Evolutionary conservation across 371 early-diverging fungal genomes (phyloP).

Genomic region (Choanephora cucurbitarum): DNA sequence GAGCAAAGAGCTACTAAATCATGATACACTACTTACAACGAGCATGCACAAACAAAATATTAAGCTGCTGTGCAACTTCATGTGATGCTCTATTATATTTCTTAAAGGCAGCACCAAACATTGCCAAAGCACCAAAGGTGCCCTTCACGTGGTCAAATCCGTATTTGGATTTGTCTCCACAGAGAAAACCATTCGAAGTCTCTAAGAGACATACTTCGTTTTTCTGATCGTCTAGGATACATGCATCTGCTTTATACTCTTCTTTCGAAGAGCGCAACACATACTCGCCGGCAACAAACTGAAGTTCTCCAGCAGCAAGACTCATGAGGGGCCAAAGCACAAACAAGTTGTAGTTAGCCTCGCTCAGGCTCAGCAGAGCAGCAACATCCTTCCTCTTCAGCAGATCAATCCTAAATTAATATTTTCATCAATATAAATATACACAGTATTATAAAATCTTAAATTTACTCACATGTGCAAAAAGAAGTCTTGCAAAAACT

Average conservation of each 20-base stretch:
- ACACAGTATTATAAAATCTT: background rate
- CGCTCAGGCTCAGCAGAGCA: slow-evolving; percentile 1
- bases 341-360: slow-evolving; percentile 14
- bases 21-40: slow-evolving; percentile 14
- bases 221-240: slow-evolving; percentile 7
- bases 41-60: slow-evolving; percentile 12
- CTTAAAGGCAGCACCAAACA: slow-evolving; percentile 12
- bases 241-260: slow-evolving; percentile 16
- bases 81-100: slow-evolving; percentile 7
- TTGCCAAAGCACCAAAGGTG: slow-evolving; percentile 7
- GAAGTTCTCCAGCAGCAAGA: slow-evolving; percentile 11
- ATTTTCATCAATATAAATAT: background rate
- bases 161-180: slow-evolving; percentile 10
- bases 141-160: slow-evolving; percentile 16
- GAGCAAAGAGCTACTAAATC: slow-evolving; percentile 7
- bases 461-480: background rate
- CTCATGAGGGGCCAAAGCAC: slow-evolving; percentile 14
- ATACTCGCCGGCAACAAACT: slow-evolving; percentile 14
- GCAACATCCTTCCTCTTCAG: background rate
- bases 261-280: slow-evolving; percentile 12
- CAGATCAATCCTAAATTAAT: background rate
- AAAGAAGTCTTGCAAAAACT: background rate
- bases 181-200: slow-evolving; percentile 8
- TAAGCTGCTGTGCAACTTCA: slow-evolving; percentile 4
- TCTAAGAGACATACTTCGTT: slow-evolving; percentile 11